Evolutionary conservation across 1,284 basidiomycete species (phyloP), one percentile per base, ranked within the genome.

Genomic region (Melanopsichium pennsylvanicum): DNA sequence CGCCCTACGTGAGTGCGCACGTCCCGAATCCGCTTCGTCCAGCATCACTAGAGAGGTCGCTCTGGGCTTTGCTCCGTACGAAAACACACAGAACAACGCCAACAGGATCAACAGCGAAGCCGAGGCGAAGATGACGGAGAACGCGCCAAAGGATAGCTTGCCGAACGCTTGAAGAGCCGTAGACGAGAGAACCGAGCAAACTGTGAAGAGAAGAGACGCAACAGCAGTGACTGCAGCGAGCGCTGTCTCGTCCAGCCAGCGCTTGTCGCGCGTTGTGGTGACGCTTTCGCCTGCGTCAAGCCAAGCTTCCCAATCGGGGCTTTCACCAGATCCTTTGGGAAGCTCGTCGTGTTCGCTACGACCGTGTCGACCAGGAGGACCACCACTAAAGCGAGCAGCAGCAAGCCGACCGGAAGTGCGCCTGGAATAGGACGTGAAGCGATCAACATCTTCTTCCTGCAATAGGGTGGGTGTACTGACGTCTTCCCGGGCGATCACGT

Each of bases 401-500:
- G 38, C 49, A 16, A 54, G 27, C 4, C 55, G 31, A 3, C 37
- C 57, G 5, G 49, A 43, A 3, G 59, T 62, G 27, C 59, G 46
- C 5, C 46, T 45, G 21, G 61, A 56, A 19, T 46, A 57, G 6
- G 56, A 61, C 1, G 67, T 70, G 23, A 60, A 70, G 1, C 67
- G 40, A 36, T 70, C 67, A 6, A 48, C 50, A 13, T 60, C 46
- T 25, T 45, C 50, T n/a, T 54, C 22, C 36, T 55, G 55, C 5
- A 55, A 31, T 37, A 66, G 16, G 9, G 62, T 55, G 0, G 62
- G 56, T 2, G 64, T 54, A 18, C 54, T 39, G 0, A 35, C 32
- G 9, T 71, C 69, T 23, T 58, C 58, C 18, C 52, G 34, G 11
- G 64, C 59, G 23, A 68, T 48, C 21, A 71, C 69, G 19, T 68